A percentile compares a stretch with the other conserved stretches of the same genome.
Conservation (phyloP, 1,139 yeast species). For the Blastobotrys petasosporus region DNA sequence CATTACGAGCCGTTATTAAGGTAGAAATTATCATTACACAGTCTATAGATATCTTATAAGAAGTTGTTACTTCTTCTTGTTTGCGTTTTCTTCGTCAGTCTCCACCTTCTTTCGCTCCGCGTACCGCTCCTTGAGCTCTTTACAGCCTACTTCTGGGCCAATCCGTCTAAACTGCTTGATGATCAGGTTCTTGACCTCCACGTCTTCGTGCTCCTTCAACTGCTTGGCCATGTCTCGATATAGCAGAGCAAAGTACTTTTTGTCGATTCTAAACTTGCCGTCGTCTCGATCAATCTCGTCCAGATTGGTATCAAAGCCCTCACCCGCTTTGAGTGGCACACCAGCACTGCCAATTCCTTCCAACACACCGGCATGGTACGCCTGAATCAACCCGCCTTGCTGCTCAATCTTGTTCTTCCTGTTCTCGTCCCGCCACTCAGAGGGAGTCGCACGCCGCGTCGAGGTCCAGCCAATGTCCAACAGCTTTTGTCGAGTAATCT, state of each 20-base stretch:
- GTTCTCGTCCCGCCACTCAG: slow-evolving; percentile 67
- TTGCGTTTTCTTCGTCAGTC: slow-evolving; percentile 2
- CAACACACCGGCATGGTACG: slow-evolving; percentile 69
- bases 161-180: slow-evolving; percentile 24
- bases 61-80: not conserved
- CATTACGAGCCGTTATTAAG: not conserved
- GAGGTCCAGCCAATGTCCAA: slow-evolving; percentile 88
- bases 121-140: slow-evolving; percentile 24
- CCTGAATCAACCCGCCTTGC: slow-evolving; percentile 73
- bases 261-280: slow-evolving; percentile 27
- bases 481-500: slow-evolving; percentile 50
- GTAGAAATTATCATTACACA: not conserved
- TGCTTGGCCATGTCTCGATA: slow-evolving; percentile 21
- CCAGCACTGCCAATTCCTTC: slow-evolving; percentile 55
- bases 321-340: slow-evolving; percentile 59
- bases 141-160: slow-evolving; percentile 31
- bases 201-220: slow-evolving; percentile 19
- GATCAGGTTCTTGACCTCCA: slow-evolving; percentile 21
- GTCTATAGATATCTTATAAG: not conserved
- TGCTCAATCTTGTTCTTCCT: slow-evolving; percentile 59
- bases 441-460: slow-evolving; percentile 62
- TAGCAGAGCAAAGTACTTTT: slow-evolving; percentile 24
- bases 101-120: slow-evolving; percentile 19
- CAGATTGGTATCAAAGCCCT: slow-evolving; percentile 49
- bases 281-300: slow-evolving; percentile 15